phyloP scores from a whole-genome alignment of 176 grass and related monocot genomes.

The Raddia distichophylla region DNA sequence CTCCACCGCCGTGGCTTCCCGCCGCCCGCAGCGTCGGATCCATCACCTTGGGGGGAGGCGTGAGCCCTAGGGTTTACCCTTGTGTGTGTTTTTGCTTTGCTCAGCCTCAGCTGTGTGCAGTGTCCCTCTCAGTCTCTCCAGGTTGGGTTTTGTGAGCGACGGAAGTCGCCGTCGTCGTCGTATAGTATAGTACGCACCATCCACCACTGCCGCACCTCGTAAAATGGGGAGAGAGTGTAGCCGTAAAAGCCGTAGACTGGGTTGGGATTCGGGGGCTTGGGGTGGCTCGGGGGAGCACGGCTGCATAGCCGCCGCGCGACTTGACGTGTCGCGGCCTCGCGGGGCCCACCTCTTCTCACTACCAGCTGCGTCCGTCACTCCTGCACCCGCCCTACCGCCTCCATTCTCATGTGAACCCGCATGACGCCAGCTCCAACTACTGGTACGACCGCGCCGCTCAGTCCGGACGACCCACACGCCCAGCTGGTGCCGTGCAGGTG shows the following conservation, averaged over 20 bases:
- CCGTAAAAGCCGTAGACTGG: not conserved
- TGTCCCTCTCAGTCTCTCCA: too few species aligned
- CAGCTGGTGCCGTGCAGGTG: not conserved
- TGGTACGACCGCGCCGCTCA: not conserved
- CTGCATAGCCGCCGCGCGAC: conserved; percentile 42
- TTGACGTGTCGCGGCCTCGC: conserved; percentile 41
- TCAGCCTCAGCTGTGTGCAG: too few species aligned
- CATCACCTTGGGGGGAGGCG: conserved; percentile 6
- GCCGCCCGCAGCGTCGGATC: conserved; percentile 20
- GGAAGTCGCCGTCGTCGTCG: not conserved
- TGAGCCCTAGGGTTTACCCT: not conserved
- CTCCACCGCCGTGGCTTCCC: not conserved
- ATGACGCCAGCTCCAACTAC: conserved; percentile 38
- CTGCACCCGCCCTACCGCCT: not conserved
- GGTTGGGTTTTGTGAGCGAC: not conserved
- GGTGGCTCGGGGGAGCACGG: conserved; percentile 13
- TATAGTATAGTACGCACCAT: not conserved
- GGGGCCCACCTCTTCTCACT: not conserved
- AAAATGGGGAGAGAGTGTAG: not conserved
- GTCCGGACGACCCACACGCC: too few species aligned
- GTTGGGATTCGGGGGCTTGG: conserved; percentile 12
- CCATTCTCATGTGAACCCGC: conserved; percentile 16
- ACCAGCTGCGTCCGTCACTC: not conserved
- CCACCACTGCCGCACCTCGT: not conserved
- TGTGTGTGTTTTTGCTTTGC: too few species aligned